Conservation (phyloP, 2,329 filamentous ascomycete genomes). For the Penicillium sp. region DNA sequence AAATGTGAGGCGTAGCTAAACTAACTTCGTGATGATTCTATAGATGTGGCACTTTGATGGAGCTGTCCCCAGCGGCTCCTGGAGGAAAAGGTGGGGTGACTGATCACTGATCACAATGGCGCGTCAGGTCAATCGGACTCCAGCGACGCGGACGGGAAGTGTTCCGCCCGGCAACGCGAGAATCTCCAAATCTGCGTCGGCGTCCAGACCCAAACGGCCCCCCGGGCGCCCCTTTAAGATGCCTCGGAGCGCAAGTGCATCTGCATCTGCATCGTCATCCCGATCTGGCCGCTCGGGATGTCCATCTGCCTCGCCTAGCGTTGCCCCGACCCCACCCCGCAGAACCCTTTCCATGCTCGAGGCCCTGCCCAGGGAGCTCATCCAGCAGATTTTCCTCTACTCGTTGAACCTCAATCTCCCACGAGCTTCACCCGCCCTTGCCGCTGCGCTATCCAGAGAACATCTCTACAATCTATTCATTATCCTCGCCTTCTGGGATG, state of each 20-base stretch:
- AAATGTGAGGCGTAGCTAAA: neutral
- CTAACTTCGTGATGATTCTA: neutral
- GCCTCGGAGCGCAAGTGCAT: constrained; percentile 2
- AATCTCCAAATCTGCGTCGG: constrained; percentile 1
- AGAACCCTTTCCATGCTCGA: constrained; percentile 39
- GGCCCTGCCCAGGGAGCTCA: constrained; percentile 47
- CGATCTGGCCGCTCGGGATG: constrained; percentile 5
- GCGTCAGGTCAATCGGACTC: neutral
- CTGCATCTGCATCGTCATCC: neutral
- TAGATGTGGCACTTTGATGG: neutral
- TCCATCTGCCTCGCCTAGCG: constrained; percentile 5
- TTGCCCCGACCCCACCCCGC: constrained; percentile 1
- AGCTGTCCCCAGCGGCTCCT: neutral
- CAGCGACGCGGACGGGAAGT: neutral
- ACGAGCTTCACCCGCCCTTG: constrained; percentile 41
- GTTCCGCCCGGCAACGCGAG: neutral
- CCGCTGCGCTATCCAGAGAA: constrained; percentile 38
- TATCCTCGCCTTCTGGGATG: constrained; percentile 40
- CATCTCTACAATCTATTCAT: constrained; percentile 41
- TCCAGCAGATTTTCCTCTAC: constrained; percentile 52
- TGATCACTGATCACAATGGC: constrained; percentile 4
- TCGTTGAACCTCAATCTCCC: constrained; percentile 46
- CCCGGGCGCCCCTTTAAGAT: constrained; percentile 12
- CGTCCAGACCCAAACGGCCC: constrained; percentile 6
- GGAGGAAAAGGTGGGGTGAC: neutral